Evolutionary conservation across 768 basidiomycete genomes (phyloP).

Genomic region (Russula sp.): DNA sequence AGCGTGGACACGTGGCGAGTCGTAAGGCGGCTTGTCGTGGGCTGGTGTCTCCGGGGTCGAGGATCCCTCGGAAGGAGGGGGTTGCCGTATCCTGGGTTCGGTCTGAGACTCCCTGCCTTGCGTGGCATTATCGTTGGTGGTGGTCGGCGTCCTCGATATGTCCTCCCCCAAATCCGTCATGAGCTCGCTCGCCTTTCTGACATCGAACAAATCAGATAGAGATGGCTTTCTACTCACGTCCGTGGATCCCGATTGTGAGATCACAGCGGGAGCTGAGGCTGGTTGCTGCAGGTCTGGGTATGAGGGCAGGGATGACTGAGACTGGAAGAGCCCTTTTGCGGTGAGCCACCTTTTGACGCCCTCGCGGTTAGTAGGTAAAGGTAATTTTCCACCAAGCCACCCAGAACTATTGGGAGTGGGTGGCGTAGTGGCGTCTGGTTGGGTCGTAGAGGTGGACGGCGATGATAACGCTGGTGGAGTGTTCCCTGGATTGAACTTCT

Average conservation of each 20-base stretch:
- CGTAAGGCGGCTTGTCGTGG: not conserved
- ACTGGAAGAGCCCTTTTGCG: constrained; percentile 50
- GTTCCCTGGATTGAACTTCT: constrained; percentile 42
- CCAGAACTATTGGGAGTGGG: constrained; percentile 33
- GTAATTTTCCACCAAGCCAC: constrained; percentile 45
- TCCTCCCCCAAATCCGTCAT: constrained; percentile 71
- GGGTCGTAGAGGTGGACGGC: constrained; percentile 42
- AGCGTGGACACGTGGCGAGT: constrained; percentile 4
- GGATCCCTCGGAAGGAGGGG: constrained; percentile 6
- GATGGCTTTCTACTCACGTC: constrained; percentile 56
- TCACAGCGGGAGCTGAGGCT: constrained; percentile 31
- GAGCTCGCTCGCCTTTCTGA: constrained; percentile 51
- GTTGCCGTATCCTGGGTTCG: constrained; percentile 22
- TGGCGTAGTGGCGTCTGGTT: constrained; percentile 40
- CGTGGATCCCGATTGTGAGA: constrained; percentile 32
- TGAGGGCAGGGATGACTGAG: constrained; percentile 32
- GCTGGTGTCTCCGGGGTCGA: constrained; percentile 18
- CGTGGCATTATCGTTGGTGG: constrained; percentile 35
- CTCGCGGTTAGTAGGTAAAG: constrained; percentile 69
- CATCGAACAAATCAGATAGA: constrained; percentile 56
- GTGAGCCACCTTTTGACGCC: constrained; percentile 79
- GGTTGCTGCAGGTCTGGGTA: constrained; percentile 17
- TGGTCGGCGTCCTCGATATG: constrained; percentile 46
- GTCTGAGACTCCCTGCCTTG: constrained; percentile 27
- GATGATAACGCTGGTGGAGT: constrained; percentile 37